Conservation (phyloP, 2,329 filamentous ascomycete genomes). For the Colletotrichum paranaense region DNA sequence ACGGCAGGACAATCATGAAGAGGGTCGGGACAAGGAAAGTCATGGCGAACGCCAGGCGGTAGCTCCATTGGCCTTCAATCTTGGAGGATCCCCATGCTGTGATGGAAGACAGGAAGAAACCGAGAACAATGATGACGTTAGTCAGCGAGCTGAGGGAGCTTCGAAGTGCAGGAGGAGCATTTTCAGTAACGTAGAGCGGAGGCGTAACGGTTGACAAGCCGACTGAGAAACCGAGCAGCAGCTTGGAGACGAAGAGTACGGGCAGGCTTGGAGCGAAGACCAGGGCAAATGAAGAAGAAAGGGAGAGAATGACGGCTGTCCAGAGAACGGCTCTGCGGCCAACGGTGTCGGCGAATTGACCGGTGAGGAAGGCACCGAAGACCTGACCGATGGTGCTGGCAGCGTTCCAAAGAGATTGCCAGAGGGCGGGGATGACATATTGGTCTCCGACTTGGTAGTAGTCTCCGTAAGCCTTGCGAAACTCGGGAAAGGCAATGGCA, state of each 20-base stretch:
- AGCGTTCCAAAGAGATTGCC: background rate
- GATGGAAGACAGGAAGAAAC: constrained; percentile 44
- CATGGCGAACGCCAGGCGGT: background rate
- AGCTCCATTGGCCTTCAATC: background rate
- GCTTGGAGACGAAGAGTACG: background rate
- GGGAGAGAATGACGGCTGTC: background rate
- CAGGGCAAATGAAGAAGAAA: background rate
- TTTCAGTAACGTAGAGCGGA: constrained; percentile 36
- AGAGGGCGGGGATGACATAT: background rate
- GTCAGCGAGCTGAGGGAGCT: constrained; percentile 42
- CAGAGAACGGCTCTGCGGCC: background rate
- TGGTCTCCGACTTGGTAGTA: background rate
- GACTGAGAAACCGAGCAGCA: background rate
- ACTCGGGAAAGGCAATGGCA: constrained; percentile 49
- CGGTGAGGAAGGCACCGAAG: background rate
- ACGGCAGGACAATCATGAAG: background rate
- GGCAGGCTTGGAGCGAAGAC: background rate
- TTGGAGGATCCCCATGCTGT: constrained; percentile 37
- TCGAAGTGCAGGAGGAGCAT: constrained; percentile 42
- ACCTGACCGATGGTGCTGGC: background rate
- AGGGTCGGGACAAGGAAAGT: background rate
- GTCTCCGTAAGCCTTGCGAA: constrained; percentile 36
- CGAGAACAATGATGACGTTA: constrained; percentile 44
- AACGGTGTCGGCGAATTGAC: background rate
- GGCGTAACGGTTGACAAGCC: background rate